Evolutionary conservation across 345 rosid species (phyloP), one percentile per base, ranked within the genome.

Genomic region (Passiflora organensis): DNA sequence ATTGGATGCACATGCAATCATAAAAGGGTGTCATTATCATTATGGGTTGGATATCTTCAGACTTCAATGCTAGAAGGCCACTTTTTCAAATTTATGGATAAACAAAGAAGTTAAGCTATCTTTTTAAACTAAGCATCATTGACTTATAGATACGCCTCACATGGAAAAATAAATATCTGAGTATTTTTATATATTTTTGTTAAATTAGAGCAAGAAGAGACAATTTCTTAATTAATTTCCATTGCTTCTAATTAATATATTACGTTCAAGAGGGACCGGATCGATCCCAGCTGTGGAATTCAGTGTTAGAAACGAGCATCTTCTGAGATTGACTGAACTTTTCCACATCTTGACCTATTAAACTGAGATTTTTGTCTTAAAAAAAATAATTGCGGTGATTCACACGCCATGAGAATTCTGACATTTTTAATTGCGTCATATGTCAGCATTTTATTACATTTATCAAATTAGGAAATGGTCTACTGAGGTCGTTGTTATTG

Each of bases 231-330:
- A 74, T 74, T 71, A 72, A 70, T 74, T 73, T 69, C 66, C 41
- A 15, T 59, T 42, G 53, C 16, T 43, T 64, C 15, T 32, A 52
- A 65, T 47, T 1, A 47, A 44, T 24, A 21, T 23, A 11, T 32
- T 25, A 11, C 19, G 15, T 37, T 43, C 10, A 54, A 62, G 57
- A 53, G 61, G 34, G 78, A 78, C 80, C 61, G n/a, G n/a, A n/a
- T n/a, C n/a, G n/a, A n/a, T 57, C 69, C 71, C 81, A 78, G 70
- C 78, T 72, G 78, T 72, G 69, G 39, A 23, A 51, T 57, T 67
- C 55, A 48, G 20, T 47, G 51, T 68, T 59, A 53, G 23, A 13
- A 8, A 41, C 41, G 13, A 53, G 58, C 68, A 63, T 67, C 64
- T 53, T 58, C 68, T 20, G 43, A 43, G 32, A 34, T 71, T 66